Percentiles rank a stretch among this genome's conserved stretches.
These are phyloP conservation scores for Alternaria ethzedia DNA, from an alignment of 2,329 filamentous ascomycete species.

Conservation along the genomic window DNA sequence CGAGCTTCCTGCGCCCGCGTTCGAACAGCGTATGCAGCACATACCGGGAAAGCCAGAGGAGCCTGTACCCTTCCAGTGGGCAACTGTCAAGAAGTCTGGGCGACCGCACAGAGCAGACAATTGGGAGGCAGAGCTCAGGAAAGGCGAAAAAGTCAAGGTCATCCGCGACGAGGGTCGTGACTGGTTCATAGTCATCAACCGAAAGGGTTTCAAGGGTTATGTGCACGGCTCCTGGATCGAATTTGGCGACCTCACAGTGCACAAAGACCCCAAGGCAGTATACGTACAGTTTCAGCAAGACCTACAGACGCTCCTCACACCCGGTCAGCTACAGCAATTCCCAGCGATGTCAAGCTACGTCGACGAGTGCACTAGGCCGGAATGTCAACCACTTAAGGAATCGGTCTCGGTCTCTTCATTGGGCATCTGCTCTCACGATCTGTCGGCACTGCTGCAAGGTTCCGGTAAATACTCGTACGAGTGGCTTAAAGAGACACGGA, in stretches of 20 bases:
- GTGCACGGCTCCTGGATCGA: constrained; percentile 35
- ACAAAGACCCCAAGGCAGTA: constrained; percentile 18
- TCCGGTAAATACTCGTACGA: constrained; percentile 29
- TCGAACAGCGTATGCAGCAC: constrained; percentile 1
- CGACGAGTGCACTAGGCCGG: constrained; percentile 21
- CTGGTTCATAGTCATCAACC: constrained; percentile 31
- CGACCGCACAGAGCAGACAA: constrained; percentile 29
- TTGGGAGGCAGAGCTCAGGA: constrained; percentile 33
- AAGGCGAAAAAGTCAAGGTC: constrained; percentile 33
- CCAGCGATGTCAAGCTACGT: constrained; percentile 26
- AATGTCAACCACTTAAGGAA: constrained; percentile 29
- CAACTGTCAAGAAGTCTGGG: constrained; percentile 26
- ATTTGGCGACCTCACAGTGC: constrained; percentile 20
- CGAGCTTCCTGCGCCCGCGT: not conserved
- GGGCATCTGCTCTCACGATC: constrained; percentile 40
- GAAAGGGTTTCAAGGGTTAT: constrained; percentile 24
- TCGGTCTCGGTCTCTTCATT: constrained; percentile 3
- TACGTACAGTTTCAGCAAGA: constrained; percentile 27
- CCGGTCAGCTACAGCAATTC: constrained; percentile 27
- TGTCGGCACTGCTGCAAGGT: constrained; percentile 33
- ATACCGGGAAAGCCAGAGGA: not conserved
- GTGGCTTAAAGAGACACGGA: constrained; percentile 37
- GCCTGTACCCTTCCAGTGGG: constrained; percentile 20
- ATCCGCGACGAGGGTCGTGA: constrained; percentile 27
- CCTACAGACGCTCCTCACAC: constrained; percentile 18